Evolutionary conservation across 2,329 filamentous ascomycete species (phyloP).

Genomic region (Claviceps sp.): DNA sequence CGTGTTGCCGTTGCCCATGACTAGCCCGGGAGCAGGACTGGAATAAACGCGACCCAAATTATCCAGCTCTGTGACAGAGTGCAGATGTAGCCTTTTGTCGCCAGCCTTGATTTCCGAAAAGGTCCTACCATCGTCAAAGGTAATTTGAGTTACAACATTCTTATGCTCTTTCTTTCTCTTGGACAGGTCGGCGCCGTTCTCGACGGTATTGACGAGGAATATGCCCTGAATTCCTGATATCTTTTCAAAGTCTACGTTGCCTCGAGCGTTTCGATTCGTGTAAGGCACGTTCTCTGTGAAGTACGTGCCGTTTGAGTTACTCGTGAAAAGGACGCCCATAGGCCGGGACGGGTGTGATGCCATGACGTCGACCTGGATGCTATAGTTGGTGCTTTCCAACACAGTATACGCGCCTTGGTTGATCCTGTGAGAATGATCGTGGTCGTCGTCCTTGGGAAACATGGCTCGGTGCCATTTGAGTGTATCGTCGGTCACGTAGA

Average conservation of each 20-base stretch:
- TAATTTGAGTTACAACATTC: constrained; percentile 68
- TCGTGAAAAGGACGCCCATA: constrained; percentile 85
- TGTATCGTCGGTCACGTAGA: constrained; percentile 80
- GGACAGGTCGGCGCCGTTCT: constrained; percentile 69
- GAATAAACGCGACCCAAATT: constrained; percentile 85
- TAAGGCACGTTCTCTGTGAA: constrained; percentile 87
- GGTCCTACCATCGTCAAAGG: constrained; percentile 86
- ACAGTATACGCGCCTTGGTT: constrained; percentile 85
- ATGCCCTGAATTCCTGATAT: constrained; percentile 84
- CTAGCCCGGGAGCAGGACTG: constrained; percentile 79
- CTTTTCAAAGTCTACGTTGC: constrained; percentile 90
- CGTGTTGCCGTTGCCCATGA: constrained; percentile 89
- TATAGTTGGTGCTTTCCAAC: constrained; percentile 92
- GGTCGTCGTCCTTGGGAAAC: constrained; percentile 66
- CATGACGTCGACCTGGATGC: constrained; percentile 91
- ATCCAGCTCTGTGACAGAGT: constrained; percentile 75
- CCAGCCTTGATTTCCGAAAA: constrained; percentile 62
- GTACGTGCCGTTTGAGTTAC: constrained; percentile 94
- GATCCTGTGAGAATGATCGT: constrained; percentile 53
- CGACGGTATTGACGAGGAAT: constrained; percentile 76
- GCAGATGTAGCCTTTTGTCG: constrained; percentile 64
- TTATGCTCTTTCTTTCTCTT: constrained; percentile 38
- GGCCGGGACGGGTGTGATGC: constrained; percentile 49
- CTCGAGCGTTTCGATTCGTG: constrained; percentile 67
- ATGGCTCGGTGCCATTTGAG: constrained; percentile 81